Evolutionary conservation across 2,329 filamentous ascomycete species (phyloP).

Genomic region (Calonectria pseudoreteaudii): DNA sequence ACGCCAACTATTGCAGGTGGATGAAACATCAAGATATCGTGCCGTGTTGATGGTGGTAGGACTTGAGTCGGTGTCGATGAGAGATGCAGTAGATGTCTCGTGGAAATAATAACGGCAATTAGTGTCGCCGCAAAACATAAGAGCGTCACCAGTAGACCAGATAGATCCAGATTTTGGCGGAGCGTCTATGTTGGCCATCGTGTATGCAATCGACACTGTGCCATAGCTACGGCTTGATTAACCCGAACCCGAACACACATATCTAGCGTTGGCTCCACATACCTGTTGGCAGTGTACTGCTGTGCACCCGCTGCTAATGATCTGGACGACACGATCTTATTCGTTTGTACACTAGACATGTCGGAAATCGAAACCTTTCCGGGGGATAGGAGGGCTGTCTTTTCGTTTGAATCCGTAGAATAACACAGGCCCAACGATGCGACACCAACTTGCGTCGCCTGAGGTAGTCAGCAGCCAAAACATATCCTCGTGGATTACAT

Average conservation of each 20-base stretch:
- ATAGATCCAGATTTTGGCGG: conserved; percentile 47
- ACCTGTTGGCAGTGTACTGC: conserved; percentile 57
- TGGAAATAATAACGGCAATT: conserved; percentile 52
- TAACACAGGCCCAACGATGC: conserved; percentile 58
- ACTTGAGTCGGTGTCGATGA: conserved; percentile 20
- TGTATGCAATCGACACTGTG: conserved; percentile 48
- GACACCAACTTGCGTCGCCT: conserved; percentile 57
- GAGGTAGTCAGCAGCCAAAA: not conserved
- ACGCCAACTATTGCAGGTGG: conserved; percentile 33
- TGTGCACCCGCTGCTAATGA: conserved; percentile 46
- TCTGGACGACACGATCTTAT: conserved; percentile 40
- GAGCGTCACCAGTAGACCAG: conserved; percentile 44
- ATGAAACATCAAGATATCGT: conserved; percentile 25
- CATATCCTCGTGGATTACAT: too few relatives aligned
- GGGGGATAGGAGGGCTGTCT: conserved; percentile 43
- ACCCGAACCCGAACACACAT: fast-evolving
- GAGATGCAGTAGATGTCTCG: conserved; percentile 41
- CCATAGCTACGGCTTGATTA: conserved; percentile 49
- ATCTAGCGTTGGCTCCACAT: not conserved
- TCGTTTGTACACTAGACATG: conserved; percentile 50
- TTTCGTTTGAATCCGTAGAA: conserved; percentile 53
- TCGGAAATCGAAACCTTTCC: conserved; percentile 53
- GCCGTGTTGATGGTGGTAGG: conserved; percentile 33
- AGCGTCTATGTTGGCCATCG: conserved; percentile 26
- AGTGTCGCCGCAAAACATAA: conserved; percentile 48